Percentiles rank a stretch among this genome's conserved stretches.
These are phyloP conservation scores for Phytophthora vignae DNA, from an alignment of 352 stramenopile genomes.

Conservation along the genomic window DNA sequence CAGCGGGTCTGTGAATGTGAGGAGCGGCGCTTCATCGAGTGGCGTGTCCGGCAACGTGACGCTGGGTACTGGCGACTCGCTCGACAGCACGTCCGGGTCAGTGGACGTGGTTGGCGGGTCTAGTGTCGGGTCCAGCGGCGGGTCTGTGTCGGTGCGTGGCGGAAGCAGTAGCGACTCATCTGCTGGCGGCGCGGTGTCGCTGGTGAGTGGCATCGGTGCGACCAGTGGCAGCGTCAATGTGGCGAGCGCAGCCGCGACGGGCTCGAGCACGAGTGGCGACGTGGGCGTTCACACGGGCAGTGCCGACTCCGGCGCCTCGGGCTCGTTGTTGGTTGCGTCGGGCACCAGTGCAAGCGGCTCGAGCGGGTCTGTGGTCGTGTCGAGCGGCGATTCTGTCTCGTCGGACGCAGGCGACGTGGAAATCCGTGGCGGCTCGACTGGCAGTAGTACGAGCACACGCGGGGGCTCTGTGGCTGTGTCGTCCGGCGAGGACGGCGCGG, in stretches of 20 bases:
- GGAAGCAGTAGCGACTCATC: background rate
- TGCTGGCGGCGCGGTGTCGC: no score
- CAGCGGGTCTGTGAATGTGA: no score
- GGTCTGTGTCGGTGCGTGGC: background rate
- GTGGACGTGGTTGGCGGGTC: conserved; percentile 25
- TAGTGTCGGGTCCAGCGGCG: conserved; percentile 4
- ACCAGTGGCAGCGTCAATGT: no score
- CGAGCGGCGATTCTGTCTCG: conserved; percentile 20
- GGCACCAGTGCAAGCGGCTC: background rate
- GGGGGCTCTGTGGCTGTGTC: conserved; percentile 3
- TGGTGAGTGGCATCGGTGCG: no score
- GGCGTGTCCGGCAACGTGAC: no score
- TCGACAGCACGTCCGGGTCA: background rate
- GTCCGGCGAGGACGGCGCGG: no score
- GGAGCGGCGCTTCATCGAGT: no score
- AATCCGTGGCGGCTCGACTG: conserved; percentile 9
- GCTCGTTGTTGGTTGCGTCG: conserved; percentile 26
- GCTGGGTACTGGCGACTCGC: no score
- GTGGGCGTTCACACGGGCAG: conserved; percentile 27
- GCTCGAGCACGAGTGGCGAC: conserved; percentile 31
- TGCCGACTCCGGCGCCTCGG: conserved; percentile 29
- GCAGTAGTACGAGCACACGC: conserved; percentile 16
- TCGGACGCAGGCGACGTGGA: background rate
- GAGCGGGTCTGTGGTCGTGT: conserved; percentile 15
- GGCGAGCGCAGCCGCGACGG: conserved; percentile 16